Evolutionary conservation across 2,329 filamentous ascomycete genomes (phyloP), one percentile per base, ranked within the genome.

Genomic region (Sphaerulina musiva): DNA sequence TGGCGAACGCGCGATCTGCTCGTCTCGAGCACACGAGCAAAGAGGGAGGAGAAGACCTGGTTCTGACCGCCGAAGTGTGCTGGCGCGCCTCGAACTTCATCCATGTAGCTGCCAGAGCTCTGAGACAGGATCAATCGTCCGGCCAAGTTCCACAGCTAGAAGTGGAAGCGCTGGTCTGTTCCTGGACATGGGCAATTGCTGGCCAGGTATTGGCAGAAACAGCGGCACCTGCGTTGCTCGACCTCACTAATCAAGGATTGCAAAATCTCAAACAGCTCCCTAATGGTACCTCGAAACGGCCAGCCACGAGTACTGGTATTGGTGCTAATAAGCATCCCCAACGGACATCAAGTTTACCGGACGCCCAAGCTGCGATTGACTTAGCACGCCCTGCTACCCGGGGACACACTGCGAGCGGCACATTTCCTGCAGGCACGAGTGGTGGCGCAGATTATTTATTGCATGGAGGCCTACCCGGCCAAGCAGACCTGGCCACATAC

Each of bases 61-160:
- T 80, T 8, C 82, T 90, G 58, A 78, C 96, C n/a, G 86, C 89
- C 1, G 90, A 97, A 66, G 82, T 96, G 29, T 95, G 90, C 67
- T 83, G 84, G 57, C 81, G 91, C 54, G 85, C 89, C 1, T 78
- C 93, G 8, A 85, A 88, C 58, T 97, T 96, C 63, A 86, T 97
- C 38, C 86, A 88, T 1, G 81, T 85, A 39, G 84, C 89, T 38
- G 87, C 89, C 2, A 82, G 87, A 50, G 82, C 90, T 20, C 83
- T 97, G 73, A 82, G 90, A 49, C 80, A 82, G 51, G 93, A 97
- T 66, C 75, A 97, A 17, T 43, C 51, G 2, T 34, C 14, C n/a
- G 46, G 36, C 38, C 12, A 9, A 17, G 38, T 14, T 9, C 38
- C 44, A 10, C 42, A 23, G 7, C 17, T 82, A 50, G 73, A 86